phyloP scores from a whole-genome alignment of 345 rosid genomes.

The Raphanus raphanistrum region DNA sequence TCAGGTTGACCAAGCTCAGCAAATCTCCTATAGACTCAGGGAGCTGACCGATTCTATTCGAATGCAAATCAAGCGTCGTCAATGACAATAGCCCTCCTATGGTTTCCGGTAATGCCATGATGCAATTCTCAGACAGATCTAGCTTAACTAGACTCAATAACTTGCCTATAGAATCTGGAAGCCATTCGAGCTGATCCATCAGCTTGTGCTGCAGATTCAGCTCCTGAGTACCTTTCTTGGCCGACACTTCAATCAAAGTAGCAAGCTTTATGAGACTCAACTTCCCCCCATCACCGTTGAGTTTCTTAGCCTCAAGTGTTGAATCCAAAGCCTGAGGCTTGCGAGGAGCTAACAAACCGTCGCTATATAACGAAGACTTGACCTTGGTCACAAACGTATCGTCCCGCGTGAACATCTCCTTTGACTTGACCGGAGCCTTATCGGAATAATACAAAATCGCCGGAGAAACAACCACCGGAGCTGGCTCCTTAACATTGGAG shows the following conservation, averaged over 20 bases:
- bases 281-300: slow-evolving; percentile 74
- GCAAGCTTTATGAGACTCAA: slow-evolving; percentile 89
- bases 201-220: slow-evolving; percentile 78
- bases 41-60: slow-evolving; percentile 68
- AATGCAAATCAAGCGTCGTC: slow-evolving; percentile 73
- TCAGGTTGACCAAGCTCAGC: slow-evolving; percentile 57
- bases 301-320: slow-evolving; percentile 48
- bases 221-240: slow-evolving; percentile 80
- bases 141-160: slow-evolving; percentile 61
- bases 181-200: slow-evolving; percentile 90
- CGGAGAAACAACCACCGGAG: slow-evolving; percentile 17
- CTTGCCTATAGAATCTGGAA: slow-evolving; percentile 94
- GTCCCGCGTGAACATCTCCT: slow-evolving; percentile 57
- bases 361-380: slow-evolving; percentile 54
- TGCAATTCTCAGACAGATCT: slow-evolving; percentile 83
- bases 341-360: slow-evolving; percentile 44
- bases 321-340: slow-evolving; percentile 58
- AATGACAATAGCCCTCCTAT: slow-evolving; percentile 80
- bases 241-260: slow-evolving; percentile 80
- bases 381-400: slow-evolving; percentile 67
- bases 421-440: slow-evolving; percentile 37
- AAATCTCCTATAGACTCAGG: slow-evolving; percentile 83
- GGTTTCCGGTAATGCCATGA: slow-evolving; percentile 61
- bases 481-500: slow-evolving; percentile 2
- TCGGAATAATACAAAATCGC: slow-evolving; percentile 33